These are phyloP conservation scores for Penicillium paneum DNA, from an alignment of 2,329 filamentous ascomycete genomes.

Conservation along the genomic window DNA sequence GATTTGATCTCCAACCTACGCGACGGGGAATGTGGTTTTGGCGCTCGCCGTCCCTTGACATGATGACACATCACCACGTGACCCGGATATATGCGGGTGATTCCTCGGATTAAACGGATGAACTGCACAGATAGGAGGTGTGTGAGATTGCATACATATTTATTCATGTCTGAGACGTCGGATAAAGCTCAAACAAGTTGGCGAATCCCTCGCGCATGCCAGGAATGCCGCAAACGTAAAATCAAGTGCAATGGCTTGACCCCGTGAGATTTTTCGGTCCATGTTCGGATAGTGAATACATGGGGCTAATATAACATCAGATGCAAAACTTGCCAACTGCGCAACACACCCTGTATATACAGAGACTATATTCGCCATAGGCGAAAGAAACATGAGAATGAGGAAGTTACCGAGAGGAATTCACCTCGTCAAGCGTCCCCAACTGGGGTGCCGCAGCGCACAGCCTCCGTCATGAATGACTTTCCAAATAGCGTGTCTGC, in stretches of 20 bases:
- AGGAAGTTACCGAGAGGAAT: conserved; percentile 13
- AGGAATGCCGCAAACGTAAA: conserved; percentile 43
- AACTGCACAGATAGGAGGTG: not conserved
- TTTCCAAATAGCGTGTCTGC: conserved; percentile 48
- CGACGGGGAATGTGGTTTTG: no score
- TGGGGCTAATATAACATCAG: conserved; percentile 7
- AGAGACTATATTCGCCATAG: conserved; percentile 38
- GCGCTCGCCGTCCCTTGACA: no score
- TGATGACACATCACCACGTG: conserved; percentile 10
- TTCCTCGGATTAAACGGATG: conserved; percentile 11
- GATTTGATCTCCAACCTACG: not conserved
- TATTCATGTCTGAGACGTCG: conserved; percentile 26
- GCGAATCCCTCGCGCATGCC: conserved; percentile 40
- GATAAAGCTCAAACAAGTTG: conserved; percentile 20
- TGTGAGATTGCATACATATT: not conserved
- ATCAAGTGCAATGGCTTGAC: conserved; percentile 41
- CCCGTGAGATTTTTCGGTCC: conserved; percentile 27
- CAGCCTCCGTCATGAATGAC: conserved; percentile 23
- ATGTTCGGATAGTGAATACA: not conserved
- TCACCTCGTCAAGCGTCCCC: conserved; percentile 16
- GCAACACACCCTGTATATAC: conserved; percentile 35
- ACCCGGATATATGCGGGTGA: conserved; percentile 22
- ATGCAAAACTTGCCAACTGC: conserved; percentile 38
- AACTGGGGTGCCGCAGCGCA: conserved; percentile 14
- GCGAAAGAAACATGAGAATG: conserved; percentile 31